A percentile compares a stretch with the other conserved stretches of the same genome.
Conservation (phyloP, 805 yeast genomes). For the Nakazawaea peltata region DNA sequence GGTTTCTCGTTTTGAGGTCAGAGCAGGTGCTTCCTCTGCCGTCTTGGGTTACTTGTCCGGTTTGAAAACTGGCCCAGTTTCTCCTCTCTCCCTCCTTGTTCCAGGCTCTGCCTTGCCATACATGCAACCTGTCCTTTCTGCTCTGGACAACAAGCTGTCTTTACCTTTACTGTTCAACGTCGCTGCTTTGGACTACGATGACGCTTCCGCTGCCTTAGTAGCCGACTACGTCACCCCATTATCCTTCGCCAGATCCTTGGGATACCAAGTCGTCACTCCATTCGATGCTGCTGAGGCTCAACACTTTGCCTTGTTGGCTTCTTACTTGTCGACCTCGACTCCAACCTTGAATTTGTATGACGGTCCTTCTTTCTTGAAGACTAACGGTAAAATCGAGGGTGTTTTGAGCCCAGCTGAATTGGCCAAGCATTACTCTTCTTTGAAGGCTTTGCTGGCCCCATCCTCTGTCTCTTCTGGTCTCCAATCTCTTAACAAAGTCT, state of each 20-base stretch:
- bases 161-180: constrained; percentile 65
- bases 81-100: constrained; percentile 38
- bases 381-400: constrained; percentile 37
- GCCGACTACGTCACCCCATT: constrained; percentile 60
- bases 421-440: constrained; percentile 20
- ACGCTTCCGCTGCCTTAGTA: constrained; percentile 38
- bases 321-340: constrained; percentile 48
- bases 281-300: constrained; percentile 56
- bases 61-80: neutral
- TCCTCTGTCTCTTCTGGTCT: constrained; percentile 32
- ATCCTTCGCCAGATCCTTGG: constrained; percentile 52
- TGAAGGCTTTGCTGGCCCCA: constrained; percentile 14
- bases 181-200: constrained; percentile 69
- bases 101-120: constrained; percentile 62
- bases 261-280: constrained; percentile 65
- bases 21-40: constrained; percentile 78
- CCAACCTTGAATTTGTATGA: constrained; percentile 75
- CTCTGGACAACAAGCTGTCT: constrained; percentile 21
- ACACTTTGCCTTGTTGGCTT: constrained; percentile 53
- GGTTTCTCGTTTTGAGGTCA: constrained; percentile 55
- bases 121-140: constrained; percentile 58
- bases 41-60: constrained; percentile 59
- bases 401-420: constrained; percentile 36
- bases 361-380: constrained; percentile 58
- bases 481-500: constrained; percentile 38